phyloP scores from a whole-genome alignment of 257 asterid genomes.

The Plantago elongata region DNA sequence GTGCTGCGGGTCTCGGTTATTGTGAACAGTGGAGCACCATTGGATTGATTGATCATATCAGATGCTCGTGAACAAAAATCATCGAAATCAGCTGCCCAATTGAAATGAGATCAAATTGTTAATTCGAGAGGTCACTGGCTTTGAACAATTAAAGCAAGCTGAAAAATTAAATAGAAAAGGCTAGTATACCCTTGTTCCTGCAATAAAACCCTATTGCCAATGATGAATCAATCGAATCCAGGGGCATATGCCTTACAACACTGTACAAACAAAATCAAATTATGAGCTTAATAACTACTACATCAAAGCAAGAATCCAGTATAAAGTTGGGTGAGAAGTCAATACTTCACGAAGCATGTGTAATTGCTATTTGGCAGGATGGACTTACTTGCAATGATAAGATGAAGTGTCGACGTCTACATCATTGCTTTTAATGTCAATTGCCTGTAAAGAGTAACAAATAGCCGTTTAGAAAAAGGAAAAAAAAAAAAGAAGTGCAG shows the following conservation, averaged over 20 bases:
- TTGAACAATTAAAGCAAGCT: not conserved
- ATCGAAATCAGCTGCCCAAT: constrained; percentile 69
- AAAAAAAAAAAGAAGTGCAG: no score
- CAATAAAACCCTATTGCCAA: constrained; percentile 82
- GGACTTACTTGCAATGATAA: constrained; percentile 83
- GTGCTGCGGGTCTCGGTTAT: constrained; percentile 46
- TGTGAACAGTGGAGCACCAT: constrained; percentile 91
- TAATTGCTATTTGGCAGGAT: not conserved
- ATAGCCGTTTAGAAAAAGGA: no score
- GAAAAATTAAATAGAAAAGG: not conserved
- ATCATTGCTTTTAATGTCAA: constrained; percentile 44
- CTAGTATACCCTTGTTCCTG: constrained; percentile 45
- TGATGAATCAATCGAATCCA: constrained; percentile 89
- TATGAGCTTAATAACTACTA: constrained; percentile 11
- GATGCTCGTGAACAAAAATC: constrained; percentile 72
- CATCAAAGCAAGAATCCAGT: not conserved
- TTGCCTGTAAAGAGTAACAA: constrained; percentile 42
- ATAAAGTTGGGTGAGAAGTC: not conserved
- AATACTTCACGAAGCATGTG: not conserved
- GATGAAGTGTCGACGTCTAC: constrained; percentile 63
- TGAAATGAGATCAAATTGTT: constrained; percentile 9
- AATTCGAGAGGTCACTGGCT: not conserved
- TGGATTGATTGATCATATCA: constrained; percentile 53
- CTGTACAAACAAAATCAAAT: constrained; percentile 34
- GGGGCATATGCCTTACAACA: constrained; percentile 61